Conservation (phyloP, 441 rosid species). For the Populus hybrid region DNA sequence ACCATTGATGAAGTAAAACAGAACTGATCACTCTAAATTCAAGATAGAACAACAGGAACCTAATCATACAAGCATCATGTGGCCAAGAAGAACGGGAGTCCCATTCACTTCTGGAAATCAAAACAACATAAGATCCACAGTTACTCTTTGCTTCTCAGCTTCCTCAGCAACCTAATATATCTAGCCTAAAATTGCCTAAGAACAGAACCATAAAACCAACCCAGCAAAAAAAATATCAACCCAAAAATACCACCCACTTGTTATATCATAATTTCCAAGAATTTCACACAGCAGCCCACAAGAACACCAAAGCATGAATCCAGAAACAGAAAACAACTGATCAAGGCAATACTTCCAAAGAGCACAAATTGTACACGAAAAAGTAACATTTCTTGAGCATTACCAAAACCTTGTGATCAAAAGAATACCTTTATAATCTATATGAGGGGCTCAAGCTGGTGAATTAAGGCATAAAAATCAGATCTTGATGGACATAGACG, state of each 20-base stretch:
- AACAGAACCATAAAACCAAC: background rate
- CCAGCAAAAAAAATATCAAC: slow-evolving; percentile 5
- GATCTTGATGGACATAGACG: slow-evolving; percentile 30
- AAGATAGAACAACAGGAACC: background rate
- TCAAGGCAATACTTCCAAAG: background rate
- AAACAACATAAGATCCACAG: slow-evolving; percentile 26
- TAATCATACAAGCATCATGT: background rate
- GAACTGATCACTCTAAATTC: background rate
- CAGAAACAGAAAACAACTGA: background rate
- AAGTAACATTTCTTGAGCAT: background rate
- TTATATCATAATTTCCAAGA: background rate
- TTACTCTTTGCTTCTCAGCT: background rate
- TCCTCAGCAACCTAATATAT: slow-evolving; percentile 1
- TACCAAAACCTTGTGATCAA: slow-evolving; percentile 3
- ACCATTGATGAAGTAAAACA: background rate
- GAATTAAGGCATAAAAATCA: slow-evolving; percentile 24
- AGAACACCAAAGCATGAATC: background rate
- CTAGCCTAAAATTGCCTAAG: background rate
- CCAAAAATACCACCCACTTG: slow-evolving; percentile 1
- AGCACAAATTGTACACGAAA: background rate
- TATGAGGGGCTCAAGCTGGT: slow-evolving; percentile 17
- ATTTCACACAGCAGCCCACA: background rate
- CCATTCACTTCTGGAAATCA: slow-evolving; percentile 8
- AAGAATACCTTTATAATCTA: slow-evolving; percentile 25
- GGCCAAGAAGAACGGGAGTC: slow-evolving; percentile 1